A percentile compares a stretch with the other conserved stretches of the same genome.
Conservation (phyloP, 2,329 filamentous ascomycete species). For the Aureobasidium subglaciale region DNA sequence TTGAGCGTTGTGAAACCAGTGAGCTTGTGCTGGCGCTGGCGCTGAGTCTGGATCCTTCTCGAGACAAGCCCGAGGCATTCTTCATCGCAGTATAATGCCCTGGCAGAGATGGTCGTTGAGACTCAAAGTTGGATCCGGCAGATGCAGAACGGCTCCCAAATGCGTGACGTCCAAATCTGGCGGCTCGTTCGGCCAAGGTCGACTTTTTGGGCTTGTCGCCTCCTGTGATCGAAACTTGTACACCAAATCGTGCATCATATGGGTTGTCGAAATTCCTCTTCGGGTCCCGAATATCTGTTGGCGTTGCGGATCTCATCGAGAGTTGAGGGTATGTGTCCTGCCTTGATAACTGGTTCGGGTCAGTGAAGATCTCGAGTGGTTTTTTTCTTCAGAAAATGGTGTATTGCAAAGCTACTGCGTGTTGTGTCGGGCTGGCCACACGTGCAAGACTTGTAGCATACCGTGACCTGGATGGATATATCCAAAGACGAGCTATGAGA, state of each 20-base stretch:
- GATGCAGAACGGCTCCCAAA: constrained; percentile 5
- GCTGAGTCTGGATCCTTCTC: not conserved
- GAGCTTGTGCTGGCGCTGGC: not conserved
- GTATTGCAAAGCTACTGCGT: too few species aligned
- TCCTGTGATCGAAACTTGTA: constrained; percentile 18
- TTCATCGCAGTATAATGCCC: constrained; percentile 7
- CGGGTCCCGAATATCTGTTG: not conserved
- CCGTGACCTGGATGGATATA: too few species aligned
- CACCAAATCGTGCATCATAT: constrained; percentile 5
- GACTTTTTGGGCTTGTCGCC: constrained; percentile 17
- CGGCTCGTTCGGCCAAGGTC: constrained; percentile 15
- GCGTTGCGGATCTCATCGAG: not conserved
- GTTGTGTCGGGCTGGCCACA: too few species aligned
- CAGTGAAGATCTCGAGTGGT: too few species aligned
- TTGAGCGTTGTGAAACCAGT: not conserved
- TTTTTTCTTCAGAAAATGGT: too few species aligned
- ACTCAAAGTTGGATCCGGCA: not conserved
- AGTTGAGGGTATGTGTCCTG: too few species aligned
- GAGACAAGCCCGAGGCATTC: not conserved
- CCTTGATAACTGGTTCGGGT: too few species aligned
- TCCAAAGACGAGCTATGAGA: too few species aligned
- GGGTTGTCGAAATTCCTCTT: constrained; percentile 14
- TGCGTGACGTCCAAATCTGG: constrained; percentile 15
- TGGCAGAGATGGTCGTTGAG: not conserved
- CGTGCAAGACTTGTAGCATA: too few species aligned